Evolutionary conservation across 768 basidiomycete genomes (phyloP), one percentile per base, ranked within the genome.

Genomic region (Mycena kentingensis): DNA sequence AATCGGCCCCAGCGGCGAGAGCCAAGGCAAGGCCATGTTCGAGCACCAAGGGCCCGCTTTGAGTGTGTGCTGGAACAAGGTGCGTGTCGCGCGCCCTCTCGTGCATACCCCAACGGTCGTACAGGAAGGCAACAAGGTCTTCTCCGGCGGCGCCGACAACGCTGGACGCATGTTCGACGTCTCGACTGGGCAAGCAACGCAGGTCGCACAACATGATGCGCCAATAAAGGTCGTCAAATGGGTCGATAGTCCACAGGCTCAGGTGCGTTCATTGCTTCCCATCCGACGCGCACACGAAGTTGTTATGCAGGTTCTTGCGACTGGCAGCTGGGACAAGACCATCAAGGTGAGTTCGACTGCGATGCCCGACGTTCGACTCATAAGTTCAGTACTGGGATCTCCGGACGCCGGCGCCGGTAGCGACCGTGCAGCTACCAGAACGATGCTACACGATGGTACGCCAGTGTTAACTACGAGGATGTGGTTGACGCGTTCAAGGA

Each of bases 251-350:
- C 84, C 83, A 15, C 81, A 80, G 52, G 79, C 80, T 29, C 83
- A n/a, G n/a, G n/a, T n/a, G n/a, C n/a, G 90, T 12, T 84, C 94
- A 56, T 76, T 95, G 18, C n/a, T n/a, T n/a, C n/a, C n/a, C n/a
- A n/a, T n/a, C n/a, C n/a, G n/a, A n/a, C n/a, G n/a, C n/a, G n/a
- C n/a, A n/a, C n/a, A n/a, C n/a, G n/a, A n/a, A n/a, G n/a, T n/a
- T n/a, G n/a, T n/a, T n/a, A n/a, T n/a, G n/a, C n/a, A n/a, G n/a
- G n/a, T n/a, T n/a, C n/a, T n/a, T n/a, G 91, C 87, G 13, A 98
- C 96, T 0, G 97, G 94, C 7, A 93, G 93, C 46, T 99, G 97
- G 97, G 96, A 99, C 69, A 96, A 96, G 72, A 96, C 92, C 2
- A 70, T 98, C 66, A 96, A 94, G 79, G 95, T 95, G 60, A 49